Evolutionary conservation across 805 yeast species (phyloP), one percentile per base, ranked within the genome.

Genomic region (Candida sonorensis): DNA sequence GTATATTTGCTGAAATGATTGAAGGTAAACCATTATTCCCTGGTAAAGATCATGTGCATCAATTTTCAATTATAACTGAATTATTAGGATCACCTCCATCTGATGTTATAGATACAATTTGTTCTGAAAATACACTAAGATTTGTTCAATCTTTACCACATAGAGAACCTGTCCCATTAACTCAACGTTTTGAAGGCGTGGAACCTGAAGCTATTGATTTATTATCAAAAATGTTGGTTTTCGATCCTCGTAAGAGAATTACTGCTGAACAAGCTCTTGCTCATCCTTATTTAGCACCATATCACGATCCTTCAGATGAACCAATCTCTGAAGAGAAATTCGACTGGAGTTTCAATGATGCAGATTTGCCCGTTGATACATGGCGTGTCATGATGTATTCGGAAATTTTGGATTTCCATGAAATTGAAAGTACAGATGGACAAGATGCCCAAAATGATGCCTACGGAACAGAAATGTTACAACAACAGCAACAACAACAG

Each of bases 371-470:
- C 3, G 92, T 92, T 12, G 97, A 92, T 52, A 86, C 96, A 10
- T 90, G 98, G 98, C 78, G 95, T 64, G 95, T 87, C 13, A 90
- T 92, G 97, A 90, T 92, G 95, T 92, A 92, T 62, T 81, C 94
- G 33, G 98, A 90, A 62, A 92, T 90, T 41, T 67, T 92, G 45
- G 97, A 90, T 57, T 90, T 87, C 72, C 97, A 90, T 60, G 94
- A 87, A 57, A 84, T 83, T 37, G 88, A 79, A 26, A 81, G 56
- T 10, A 44, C 51, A 9, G 52, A 42, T 26, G 29, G 12, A 16
- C 18, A 20, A 18, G 20, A 18, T 18, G 20, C 20, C 9, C 20
- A 18, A 18, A 18, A 18, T 18, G 9, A 9, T 18, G 20, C 8
- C 5, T 27, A n/a, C n/a, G 10, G 10, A 19, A 8, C 10, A 19